phyloP scores from a whole-genome alignment of 2,329 filamentous ascomycete genomes.

The Cordyceps militaris region DNA sequence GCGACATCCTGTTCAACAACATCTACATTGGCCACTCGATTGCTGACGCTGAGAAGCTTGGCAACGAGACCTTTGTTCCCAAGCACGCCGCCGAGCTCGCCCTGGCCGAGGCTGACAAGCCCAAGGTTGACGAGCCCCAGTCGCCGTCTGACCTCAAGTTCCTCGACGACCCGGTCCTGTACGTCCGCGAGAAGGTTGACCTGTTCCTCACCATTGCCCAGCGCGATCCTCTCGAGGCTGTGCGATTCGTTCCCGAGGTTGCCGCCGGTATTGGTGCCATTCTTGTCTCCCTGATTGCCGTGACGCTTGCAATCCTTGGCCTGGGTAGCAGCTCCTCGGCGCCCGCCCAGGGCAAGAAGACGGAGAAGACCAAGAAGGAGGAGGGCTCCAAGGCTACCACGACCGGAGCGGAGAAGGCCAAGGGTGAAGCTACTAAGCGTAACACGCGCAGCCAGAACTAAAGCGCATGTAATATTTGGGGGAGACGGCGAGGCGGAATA shows the following conservation, averaged over 20 bases:
- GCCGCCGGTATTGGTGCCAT: conserved; percentile 71
- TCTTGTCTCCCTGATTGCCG: conserved; percentile 59
- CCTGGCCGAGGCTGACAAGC: conserved; percentile 70
- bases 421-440: conserved; percentile 63
- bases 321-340: conserved; percentile 54
- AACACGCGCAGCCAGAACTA: conserved; percentile 51
- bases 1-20: conserved; percentile 98
- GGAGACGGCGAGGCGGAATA: conserved; percentile 1
- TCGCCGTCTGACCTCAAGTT: conserved; percentile 76
- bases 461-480: conserved; percentile 14
- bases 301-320: conserved; percentile 61
- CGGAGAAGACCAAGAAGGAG: conserved; percentile 65
- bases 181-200: conserved; percentile 86
- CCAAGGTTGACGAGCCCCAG: conserved; percentile 60
- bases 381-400: conserved; percentile 57
- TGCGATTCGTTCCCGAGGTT: conserved; percentile 87
- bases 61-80: conserved; percentile 80
- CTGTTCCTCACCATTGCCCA: conserved; percentile 80
- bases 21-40: conserved; percentile 98
- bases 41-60: conserved; percentile 84
- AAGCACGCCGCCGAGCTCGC: conserved; percentile 81
- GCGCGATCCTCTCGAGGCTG: conserved; percentile 73
- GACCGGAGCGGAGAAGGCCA: conserved; percentile 63
- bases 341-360: conserved; percentile 58
- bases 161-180: conserved; percentile 81